Evolutionary conservation across 345 rosid species (phyloP), one percentile per base, ranked within the genome.

Genomic region (Brassica cretica): DNA sequence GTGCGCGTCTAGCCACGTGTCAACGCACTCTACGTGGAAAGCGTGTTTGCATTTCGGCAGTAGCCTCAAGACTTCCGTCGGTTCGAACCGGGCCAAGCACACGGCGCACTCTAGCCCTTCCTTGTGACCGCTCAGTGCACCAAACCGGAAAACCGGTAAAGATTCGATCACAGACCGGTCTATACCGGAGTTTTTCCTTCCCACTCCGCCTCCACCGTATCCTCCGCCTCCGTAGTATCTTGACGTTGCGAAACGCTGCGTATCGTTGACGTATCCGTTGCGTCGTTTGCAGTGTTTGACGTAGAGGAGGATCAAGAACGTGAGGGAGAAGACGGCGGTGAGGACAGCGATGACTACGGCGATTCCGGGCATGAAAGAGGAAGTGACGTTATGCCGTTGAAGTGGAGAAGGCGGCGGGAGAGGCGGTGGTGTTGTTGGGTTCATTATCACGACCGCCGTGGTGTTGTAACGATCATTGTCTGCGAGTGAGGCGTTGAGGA

Each of bases 1-100:
- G 64, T 92, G 98, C 1, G 89, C 93, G 71, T 94, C 98, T 8
- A 94, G 97, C 98, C 98, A 94, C 25, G 96, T 92, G 75, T 92
- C 98, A 21, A 94, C 92, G 67, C 98, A 92, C 66, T 94, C 97
- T 37, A 90, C 93, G 74, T 94, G 98, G 76, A 94, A 94, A 0
- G 96, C 98, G 73, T 94, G 98, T 78, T 88, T 87, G 76, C 98
- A 94, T 80, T 92, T 94, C 18, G 98, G 98, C 1, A 92, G 63
- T 41, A 94, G 81, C 67, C 91, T 61, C 6, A 94, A 73, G 2
- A 90, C 88, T 61, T 94, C 96, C 0, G 77, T 66, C 0, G 87
- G 82, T 32, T 94, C 89, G 77, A 94, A 94, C 66, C 83, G 85
- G 14, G 86, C 74, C 1, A 94, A 59, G 67, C 98, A 94, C 51